phyloP scores from a whole-genome alignment of 225 moss, liverwort and hornwort genomes.

The Polytrichum commune region DNA sequence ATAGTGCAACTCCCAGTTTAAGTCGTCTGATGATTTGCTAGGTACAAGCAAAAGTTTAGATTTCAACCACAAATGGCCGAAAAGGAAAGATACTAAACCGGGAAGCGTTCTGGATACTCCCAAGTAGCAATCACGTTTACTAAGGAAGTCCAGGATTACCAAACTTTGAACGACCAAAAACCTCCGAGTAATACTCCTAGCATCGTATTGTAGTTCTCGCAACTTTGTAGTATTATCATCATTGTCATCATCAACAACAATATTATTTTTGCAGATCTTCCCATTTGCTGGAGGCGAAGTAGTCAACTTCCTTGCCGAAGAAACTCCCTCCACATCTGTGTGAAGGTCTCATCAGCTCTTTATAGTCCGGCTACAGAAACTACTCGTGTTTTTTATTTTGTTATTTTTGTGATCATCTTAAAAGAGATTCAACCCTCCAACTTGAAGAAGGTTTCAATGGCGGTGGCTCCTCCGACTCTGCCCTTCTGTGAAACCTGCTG shows the following conservation, averaged over 20 bases:
- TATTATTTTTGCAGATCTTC: slow-evolving; percentile 41
- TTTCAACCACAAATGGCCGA: slow-evolving; percentile 45
- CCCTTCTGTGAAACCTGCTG: slow-evolving; percentile 21
- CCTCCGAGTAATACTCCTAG: neutral
- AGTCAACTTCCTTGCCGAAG: slow-evolving; percentile 12
- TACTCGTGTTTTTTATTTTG: neutral
- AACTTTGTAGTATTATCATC: neutral
- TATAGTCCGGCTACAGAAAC: neutral
- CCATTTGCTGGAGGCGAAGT: slow-evolving; percentile 23
- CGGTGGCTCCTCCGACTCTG: slow-evolving; percentile 37
- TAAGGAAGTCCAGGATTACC: neutral
- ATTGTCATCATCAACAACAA: neutral
- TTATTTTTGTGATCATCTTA: neutral
- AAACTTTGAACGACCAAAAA: no score
- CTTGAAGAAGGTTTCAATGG: slow-evolving; percentile 21
- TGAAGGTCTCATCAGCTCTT: slow-evolving; percentile 40
- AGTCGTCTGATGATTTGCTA: neutral
- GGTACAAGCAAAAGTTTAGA: neutral
- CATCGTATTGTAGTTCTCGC: neutral
- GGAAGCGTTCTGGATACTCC: slow-evolving; percentile 16
- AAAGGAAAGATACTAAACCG: slow-evolving; percentile 33
- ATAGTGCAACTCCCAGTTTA: neutral
- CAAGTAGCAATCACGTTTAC: neutral
- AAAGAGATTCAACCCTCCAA: no score
- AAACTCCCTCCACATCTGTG: slow-evolving; percentile 28